Percentiles rank a stretch among this genome's conserved stretches.
These are phyloP conservation scores for Friedmanniomyces endolithicus DNA, from an alignment of 495 filamentous ascomycete species.

Conservation along the genomic window DNA sequence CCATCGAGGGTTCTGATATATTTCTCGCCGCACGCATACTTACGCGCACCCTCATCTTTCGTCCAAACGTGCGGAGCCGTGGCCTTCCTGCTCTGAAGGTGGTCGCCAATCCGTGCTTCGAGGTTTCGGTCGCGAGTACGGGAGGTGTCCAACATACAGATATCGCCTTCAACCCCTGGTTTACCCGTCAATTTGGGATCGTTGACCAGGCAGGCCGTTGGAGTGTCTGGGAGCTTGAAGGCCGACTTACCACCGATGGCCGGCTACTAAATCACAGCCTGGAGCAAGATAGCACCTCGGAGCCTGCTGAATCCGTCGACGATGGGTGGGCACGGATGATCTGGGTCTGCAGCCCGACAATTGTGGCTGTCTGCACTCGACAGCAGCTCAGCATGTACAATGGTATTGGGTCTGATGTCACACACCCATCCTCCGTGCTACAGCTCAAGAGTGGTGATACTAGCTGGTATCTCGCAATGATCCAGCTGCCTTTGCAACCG, in stretches of 20 bases:
- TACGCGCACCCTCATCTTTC: conserved; percentile 23
- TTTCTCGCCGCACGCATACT: conserved; percentile 26
- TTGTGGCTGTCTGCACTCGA: conserved; percentile 27
- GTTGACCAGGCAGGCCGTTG: conserved; percentile 62
- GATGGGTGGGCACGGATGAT: conserved; percentile 32
- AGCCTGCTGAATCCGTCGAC: neutral
- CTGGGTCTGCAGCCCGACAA: conserved; percentile 27
- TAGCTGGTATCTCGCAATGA: conserved; percentile 28
- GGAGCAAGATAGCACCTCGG: neutral
- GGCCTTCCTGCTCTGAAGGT: conserved; percentile 39
- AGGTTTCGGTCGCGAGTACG: conserved; percentile 41
- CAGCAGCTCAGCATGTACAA: conserved; percentile 21
- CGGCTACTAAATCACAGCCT: neutral
- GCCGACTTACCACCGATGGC: conserved; percentile 9
- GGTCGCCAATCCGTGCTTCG: conserved; percentile 47
- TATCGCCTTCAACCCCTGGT: conserved; percentile 67
- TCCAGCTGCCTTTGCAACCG: conserved; percentile 12
- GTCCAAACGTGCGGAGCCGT: conserved; percentile 13
- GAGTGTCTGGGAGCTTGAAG: conserved; percentile 60
- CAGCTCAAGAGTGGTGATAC: neutral
- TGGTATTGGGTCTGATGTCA: conserved; percentile 12
- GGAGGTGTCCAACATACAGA: conserved; percentile 53
- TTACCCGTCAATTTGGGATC: conserved; percentile 54
- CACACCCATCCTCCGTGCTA: conserved; percentile 1
- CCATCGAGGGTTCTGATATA: conserved; percentile 23